A percentile compares a stretch with the other conserved stretches of the same genome.
Evolutionary conservation across 164 flowering plant genomes (phyloP).

Genomic region (Sedum album): DNA sequence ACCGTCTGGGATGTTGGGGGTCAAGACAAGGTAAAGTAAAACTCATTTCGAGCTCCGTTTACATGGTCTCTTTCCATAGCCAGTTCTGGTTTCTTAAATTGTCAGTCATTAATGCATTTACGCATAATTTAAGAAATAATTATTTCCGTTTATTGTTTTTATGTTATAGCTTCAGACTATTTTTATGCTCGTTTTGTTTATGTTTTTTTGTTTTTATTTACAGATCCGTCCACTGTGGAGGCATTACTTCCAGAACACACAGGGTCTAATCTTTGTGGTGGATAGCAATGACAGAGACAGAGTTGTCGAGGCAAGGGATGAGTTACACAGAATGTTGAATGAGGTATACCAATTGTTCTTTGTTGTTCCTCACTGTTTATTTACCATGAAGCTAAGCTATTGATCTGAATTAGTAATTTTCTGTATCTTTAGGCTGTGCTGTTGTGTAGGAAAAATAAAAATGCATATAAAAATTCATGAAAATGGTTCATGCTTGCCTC

Average conservation of each 20-base stretch:
- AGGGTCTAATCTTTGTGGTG: conserved; percentile 72
- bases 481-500: neutral
- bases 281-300: conserved; percentile 77
- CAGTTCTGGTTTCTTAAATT: neutral
- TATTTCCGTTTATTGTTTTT: neutral
- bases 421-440: neutral
- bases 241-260: conserved; percentile 73
- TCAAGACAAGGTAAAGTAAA: conserved; percentile 7
- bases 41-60: neutral
- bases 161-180: neutral
- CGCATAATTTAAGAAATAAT: neutral
- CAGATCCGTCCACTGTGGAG: conserved; percentile 77
- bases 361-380: neutral
- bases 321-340: conserved; percentile 68
- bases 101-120: neutral
- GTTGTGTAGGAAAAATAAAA: neutral
- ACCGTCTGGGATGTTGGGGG: conserved; percentile 7
- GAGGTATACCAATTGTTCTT: conserved; percentile 34
- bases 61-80: neutral
- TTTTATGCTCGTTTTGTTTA: neutral
- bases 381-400: neutral
- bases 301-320: conserved; percentile 67
- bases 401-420: neutral
- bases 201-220: neutral
- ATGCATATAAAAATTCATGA: neutral